Evolutionary conservation across 2,329 filamentous ascomycete genomes (phyloP), one percentile per base, ranked within the genome.

Genomic region (Chaetomiaceae sp.): DNA sequence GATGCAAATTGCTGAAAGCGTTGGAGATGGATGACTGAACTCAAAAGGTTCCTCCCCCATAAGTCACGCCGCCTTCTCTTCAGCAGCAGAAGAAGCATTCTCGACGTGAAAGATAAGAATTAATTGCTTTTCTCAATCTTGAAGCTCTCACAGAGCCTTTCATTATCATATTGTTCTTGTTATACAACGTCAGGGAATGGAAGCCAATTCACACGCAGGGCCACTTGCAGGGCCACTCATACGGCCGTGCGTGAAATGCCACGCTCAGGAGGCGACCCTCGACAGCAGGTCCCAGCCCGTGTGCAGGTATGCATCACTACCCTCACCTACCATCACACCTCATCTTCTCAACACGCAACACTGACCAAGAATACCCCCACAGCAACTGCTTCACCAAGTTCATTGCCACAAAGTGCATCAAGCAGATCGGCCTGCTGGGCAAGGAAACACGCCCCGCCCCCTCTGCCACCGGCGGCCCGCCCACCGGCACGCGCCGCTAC

Each of bases 371-470:
- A n/a, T n/a, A n/a, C 15, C 29, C 6, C 15, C 7, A 14, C 55
- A 88, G 84, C 46, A 68, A 74, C 52, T 97, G 93, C 68, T 96
- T 91, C 67, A 70, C 76, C 48, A 76, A 78, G 58, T 96, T 89
- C 69, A 74, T 95, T 45, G 73, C 78, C 49, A 82, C 79, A 55
- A 97, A 97, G 66, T 76, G 83, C 50, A 76, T 88, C 56, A 91
- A 91, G 65, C 86, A 89, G 17, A 67, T 81, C 22, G 72, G 71
- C 52, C 65, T 67, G 17, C 65, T 79, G 6, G 73, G 72, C 58
- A 71, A 70, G 34, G 73, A 78, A 46, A 72, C 67, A 41, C 66
- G 68, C 45, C 59, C 51, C 58, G 61, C 38, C 41, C 22, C 42
- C 22, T 33, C 49, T 15, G 8, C 39, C 22, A 18, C 40, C 11